Base-by-base conservation (phyloP, 805 yeast species). In the Saitoella complicata region DNA sequence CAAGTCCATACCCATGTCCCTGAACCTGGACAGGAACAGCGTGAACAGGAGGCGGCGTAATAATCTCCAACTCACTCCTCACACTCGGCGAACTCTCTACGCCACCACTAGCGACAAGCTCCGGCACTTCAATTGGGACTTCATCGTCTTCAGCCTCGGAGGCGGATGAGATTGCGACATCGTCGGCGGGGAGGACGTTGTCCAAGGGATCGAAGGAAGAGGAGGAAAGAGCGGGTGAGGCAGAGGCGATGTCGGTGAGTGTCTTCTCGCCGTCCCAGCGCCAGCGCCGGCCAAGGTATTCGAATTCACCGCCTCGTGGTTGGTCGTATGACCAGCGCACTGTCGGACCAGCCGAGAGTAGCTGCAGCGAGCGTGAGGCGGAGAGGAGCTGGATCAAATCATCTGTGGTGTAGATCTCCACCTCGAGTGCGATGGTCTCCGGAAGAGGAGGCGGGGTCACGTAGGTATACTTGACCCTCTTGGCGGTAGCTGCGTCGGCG, bases 321-420 rank as follows among this genome's bases (percentile, higher is more conserved):
- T 42, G 29, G 12, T 45, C 43, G 8, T 46, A 39, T 7, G 50
- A 49, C 12, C 29, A 37, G 5, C 31, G 4, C 42, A 37, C 11
- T 29, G 11, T 32, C n/a, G 11, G 37, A 11, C 54, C 55, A 7
- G 61, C 56, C 6, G 67, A 59, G 32, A 66, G 49, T 47, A 61
- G 64, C 55, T 65, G 69, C 39, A 66, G 54, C 30, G 67, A 61
- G 21, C 66, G 54, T 21, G 68, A 62, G 31, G 70, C 70, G 47
- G 62, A 64, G 38, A 66, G 53, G 48, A 66, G 64, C 48, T 58
- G 62, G 12, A 63, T 49, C 31, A 66, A 50, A 49, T 66, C 69
- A 12, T 21, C 21, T 53, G 42, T 8, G 64, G 66, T 5, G 56
- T 50, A 7, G 47, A 45, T 6, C 45, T 42, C 39, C 40, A 31